Evolutionary conservation across 2,329 filamentous ascomycete genomes (phyloP), one percentile per base, ranked within the genome.

Genomic region (Alternaria alternata): DNA sequence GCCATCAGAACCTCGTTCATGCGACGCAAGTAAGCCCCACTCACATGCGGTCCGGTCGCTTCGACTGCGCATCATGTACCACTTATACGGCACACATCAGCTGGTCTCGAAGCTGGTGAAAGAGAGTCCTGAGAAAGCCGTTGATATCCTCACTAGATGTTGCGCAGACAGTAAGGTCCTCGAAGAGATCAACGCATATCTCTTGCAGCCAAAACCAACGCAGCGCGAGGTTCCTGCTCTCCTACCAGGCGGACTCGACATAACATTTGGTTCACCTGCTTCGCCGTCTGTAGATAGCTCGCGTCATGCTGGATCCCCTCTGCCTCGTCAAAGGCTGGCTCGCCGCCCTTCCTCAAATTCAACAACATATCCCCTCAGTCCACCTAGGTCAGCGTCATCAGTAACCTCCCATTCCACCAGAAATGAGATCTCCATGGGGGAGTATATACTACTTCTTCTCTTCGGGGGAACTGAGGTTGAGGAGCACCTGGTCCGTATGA

Each of bases 371-470:
- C 36, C 34, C 7, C 26, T 49, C 36, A 56, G 34, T 22, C 44
- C 43, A 34, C 43, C 43, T 30, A 26, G 24, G 14, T 32, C 43
- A 41, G 36, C 44, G 24, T 56, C 54, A 18, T 48, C 43, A 4
- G 54, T 48, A 12, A 20, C 47, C 20, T 51, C 46, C 3, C 46
- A 42, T 28, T 57, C 54, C n/a, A 51, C 47, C 9, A 51, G 38
- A 11, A 41, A 48, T 8, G 47, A 41, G 4, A 41, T 2, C 16
- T 26, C 9, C 12, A 7, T 22, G n/a, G 38, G 28, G 11, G 47
- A 52, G 26, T 53, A 53, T 6, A 46, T 61, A 2, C 0, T 44
- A 1, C 36, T 61, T 34, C 34, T 28, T 18, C 18, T 34, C 18
- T 6, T 36, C 7, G 12, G 9, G 7, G 54, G 34, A 7, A 14